These are phyloP conservation scores for Lecanoromycetidae sp. DNA, from an alignment of 2,329 filamentous ascomycete species.

Conservation along the genomic window DNA sequence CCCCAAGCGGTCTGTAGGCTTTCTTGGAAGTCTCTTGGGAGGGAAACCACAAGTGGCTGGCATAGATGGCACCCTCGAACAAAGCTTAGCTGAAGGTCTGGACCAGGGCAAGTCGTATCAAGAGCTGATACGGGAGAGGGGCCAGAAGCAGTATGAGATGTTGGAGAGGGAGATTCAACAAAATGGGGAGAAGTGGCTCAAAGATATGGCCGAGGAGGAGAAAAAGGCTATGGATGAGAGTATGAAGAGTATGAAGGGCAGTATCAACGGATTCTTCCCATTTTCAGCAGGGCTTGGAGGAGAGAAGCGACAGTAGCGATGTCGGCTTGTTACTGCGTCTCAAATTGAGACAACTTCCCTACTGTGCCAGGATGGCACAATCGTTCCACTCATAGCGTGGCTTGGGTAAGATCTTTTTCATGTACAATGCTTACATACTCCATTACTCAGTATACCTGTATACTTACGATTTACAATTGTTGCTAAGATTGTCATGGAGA, in stretches of 20 bases:
- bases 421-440: constrained; percentile 4
- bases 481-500: no score
- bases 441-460: not conserved
- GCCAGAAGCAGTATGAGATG: constrained; percentile 77
- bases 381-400: constrained; percentile 16
- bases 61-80: constrained; percentile 53
- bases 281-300: not conserved
- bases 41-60: constrained; percentile 58
- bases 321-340: not conserved
- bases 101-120: constrained; percentile 94
- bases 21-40: constrained; percentile 61
- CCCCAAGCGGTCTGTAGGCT: constrained; percentile 51
- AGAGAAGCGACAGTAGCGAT: not conserved
- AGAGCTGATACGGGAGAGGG: constrained; percentile 84
- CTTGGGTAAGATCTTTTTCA: not conserved
- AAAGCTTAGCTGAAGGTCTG: constrained; percentile 61
- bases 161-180: constrained; percentile 84
- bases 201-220: constrained; percentile 78
- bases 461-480: no score
- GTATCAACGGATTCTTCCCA: constrained; percentile 47
- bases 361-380: not conserved
- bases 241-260: constrained; percentile 83
- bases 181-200: constrained; percentile 90
- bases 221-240: constrained; percentile 83
- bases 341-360: no score